These are phyloP conservation scores for Macrophomina tecta DNA, from an alignment of 2,329 filamentous ascomycete genomes.

Conservation along the genomic window DNA sequence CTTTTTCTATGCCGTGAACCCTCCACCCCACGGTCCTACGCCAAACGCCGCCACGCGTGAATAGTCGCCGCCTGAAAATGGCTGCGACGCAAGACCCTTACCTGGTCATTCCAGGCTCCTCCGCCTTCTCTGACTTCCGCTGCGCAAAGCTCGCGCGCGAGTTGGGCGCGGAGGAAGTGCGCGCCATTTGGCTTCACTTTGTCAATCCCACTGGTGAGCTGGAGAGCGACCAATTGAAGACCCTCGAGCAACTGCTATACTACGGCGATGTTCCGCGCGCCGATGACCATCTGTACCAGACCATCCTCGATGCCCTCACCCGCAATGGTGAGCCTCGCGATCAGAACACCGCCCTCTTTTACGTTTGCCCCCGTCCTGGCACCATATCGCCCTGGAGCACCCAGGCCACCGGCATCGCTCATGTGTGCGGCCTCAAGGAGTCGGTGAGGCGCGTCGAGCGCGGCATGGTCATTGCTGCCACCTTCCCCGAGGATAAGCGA, in stretches of 20 bases:
- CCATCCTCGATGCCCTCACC: slow-evolving; percentile 53
- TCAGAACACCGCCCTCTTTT: slow-evolving; percentile 64
- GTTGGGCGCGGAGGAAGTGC: slow-evolving; percentile 54
- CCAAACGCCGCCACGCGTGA: slow-evolving; percentile 18
- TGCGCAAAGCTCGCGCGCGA: slow-evolving; percentile 52
- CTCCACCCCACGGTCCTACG: slow-evolving; percentile 20
- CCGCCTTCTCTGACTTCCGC: slow-evolving; percentile 62
- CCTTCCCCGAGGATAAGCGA: slow-evolving; percentile 56
- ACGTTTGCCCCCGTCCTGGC: slow-evolving; percentile 78
- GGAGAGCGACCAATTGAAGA: slow-evolving; percentile 53
- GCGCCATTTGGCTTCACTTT: slow-evolving; percentile 60
- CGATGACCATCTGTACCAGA: slow-evolving; percentile 51
- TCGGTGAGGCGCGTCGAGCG: slow-evolving; percentile 82
- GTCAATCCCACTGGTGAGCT: slow-evolving; percentile 51
- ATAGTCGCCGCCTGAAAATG: slow-evolving; percentile 30
- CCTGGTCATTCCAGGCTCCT: slow-evolving; percentile 56
- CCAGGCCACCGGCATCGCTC: slow-evolving; percentile 90
- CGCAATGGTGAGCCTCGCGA: slow-evolving; percentile 58
- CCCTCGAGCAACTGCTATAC: slow-evolving; percentile 64
- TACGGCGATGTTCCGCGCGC: slow-evolving; percentile 62
- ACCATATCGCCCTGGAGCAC: slow-evolving; percentile 97
- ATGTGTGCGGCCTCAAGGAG: slow-evolving; percentile 82
- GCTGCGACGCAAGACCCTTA: slow-evolving; percentile 40
- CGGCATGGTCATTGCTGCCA: slow-evolving; percentile 76
- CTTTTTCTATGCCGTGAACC: slow-evolving; percentile 29